These are phyloP conservation scores for Aechmea fasciata DNA, from an alignment of 176 grass and related monocot species.

Conservation along the genomic window DNA sequence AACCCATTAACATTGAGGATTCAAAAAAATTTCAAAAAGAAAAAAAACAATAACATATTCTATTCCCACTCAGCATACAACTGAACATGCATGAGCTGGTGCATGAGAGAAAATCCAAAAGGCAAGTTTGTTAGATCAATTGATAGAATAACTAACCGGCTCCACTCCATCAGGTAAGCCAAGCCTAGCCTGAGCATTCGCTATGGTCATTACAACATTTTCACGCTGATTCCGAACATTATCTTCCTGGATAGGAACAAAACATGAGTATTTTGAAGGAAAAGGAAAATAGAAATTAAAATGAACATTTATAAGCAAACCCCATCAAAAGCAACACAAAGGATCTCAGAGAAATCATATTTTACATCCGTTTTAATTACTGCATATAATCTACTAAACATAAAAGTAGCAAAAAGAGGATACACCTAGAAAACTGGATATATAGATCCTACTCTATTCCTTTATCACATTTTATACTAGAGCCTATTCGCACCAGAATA, in stretches of 20 bases:
- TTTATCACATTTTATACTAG: too few species aligned
- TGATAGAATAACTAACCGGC: slow-evolving; percentile 41
- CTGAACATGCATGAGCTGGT: not conserved
- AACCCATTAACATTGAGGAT: not conserved
- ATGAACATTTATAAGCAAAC: too few species aligned
- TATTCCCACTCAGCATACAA: not conserved
- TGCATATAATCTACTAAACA: too few species aligned
- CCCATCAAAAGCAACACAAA: too few species aligned
- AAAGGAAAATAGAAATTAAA: not conserved
- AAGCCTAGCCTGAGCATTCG: slow-evolving; percentile 76
- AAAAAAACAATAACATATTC: not conserved
- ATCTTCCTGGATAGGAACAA: slow-evolving; percentile 46
- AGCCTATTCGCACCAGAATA: too few species aligned
- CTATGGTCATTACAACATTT: slow-evolving; percentile 72
- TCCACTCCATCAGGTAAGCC: slow-evolving; percentile 37
- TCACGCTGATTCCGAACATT: slow-evolving; percentile 92
- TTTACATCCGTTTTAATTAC: too few species aligned
- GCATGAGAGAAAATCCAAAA: not conserved
- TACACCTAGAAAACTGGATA: too few species aligned
- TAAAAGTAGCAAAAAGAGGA: too few species aligned
- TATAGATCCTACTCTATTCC: too few species aligned
- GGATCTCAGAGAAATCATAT: too few species aligned
- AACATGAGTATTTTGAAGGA: not conserved
- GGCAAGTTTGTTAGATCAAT: not conserved
- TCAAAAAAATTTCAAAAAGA: not conserved